These are phyloP conservation scores for Tephrocybe sp. DNA, from an alignment of 768 basidiomycete species.

Conservation along the genomic window DNA sequence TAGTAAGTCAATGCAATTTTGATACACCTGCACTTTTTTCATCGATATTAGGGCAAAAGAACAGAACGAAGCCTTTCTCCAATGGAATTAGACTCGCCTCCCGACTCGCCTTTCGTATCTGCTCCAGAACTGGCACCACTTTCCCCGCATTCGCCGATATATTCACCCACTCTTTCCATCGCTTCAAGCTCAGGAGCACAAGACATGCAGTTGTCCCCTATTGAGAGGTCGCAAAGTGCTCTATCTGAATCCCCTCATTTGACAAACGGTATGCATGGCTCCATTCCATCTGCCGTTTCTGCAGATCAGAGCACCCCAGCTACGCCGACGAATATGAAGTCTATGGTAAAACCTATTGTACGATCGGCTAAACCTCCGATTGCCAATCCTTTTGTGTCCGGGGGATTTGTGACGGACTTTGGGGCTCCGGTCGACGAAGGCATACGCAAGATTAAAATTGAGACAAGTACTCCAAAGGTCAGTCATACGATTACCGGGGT, in stretches of 20 bases:
- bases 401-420: constrained; percentile 49
- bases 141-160: constrained; percentile 13
- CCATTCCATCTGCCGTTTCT: no score
- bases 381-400: constrained; percentile 50
- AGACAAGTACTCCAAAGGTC: constrained; percentile 1
- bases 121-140: constrained; percentile 1
- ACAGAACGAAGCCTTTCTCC: constrained; percentile 53
- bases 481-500: background rate
- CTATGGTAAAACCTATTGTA: background rate
- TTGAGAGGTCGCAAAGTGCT: no score
- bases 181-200: constrained; percentile 23
- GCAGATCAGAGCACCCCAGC: background rate
- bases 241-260: no score
- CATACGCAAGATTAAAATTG: background rate
- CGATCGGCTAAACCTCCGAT: constrained; percentile 17
- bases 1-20: constrained; percentile 16
- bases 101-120: constrained; percentile 31
- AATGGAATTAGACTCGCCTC: constrained; percentile 59
- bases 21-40: constrained; percentile 7
- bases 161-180: constrained; percentile 23
- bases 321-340: constrained; percentile 6
- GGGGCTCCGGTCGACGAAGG: constrained; percentile 18
- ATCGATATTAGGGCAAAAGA: constrained; percentile 10
- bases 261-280: no score
- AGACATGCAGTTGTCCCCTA: constrained; percentile 27